Evolutionary conservation across 129 eudicot species (phyloP).

Genomic region (Saposhnikovia divaricata): DNA sequence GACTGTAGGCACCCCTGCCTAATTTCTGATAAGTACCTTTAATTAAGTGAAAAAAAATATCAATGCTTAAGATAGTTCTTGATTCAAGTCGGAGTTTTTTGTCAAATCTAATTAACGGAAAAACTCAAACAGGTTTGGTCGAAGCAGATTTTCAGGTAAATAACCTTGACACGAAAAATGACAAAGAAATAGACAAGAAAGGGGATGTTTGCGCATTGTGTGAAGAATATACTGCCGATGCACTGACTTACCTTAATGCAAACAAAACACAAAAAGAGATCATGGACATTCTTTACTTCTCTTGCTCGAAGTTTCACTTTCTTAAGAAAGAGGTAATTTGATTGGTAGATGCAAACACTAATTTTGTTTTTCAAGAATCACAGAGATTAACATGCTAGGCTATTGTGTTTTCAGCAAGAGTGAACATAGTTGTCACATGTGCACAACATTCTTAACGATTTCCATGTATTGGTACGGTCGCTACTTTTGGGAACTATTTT

Average conservation of each 20-base stretch:
- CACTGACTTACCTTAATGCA: slow-evolving; percentile 53
- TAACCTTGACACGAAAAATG: background rate
- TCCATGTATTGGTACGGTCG: background rate
- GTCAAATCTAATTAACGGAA: background rate
- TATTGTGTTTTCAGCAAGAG: background rate
- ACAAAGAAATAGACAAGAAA: slow-evolving; percentile 28
- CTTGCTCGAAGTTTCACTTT: slow-evolving; percentile 55
- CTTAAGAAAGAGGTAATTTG: slow-evolving; percentile 44
- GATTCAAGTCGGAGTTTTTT: background rate
- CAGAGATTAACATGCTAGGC: background rate
- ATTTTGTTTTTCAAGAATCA: background rate
- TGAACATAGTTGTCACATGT: background rate
- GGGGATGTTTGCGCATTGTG: slow-evolving; percentile 59
- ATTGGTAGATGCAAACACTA: background rate
- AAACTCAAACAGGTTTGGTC: background rate
- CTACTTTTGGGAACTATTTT: background rate
- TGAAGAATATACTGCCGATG: slow-evolving; percentile 64
- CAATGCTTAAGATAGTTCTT: background rate
- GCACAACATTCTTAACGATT: background rate
- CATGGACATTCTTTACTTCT: slow-evolving; percentile 50
- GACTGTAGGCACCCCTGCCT: background rate
- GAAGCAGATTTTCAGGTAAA: slow-evolving; percentile 33
- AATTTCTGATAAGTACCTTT: background rate
- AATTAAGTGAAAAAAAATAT: background rate
- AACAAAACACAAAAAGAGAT: slow-evolving; percentile 82